Conservation (phyloP, 2,329 filamentous ascomycete genomes). For the Pseudocercospora fijiensis region DNA sequence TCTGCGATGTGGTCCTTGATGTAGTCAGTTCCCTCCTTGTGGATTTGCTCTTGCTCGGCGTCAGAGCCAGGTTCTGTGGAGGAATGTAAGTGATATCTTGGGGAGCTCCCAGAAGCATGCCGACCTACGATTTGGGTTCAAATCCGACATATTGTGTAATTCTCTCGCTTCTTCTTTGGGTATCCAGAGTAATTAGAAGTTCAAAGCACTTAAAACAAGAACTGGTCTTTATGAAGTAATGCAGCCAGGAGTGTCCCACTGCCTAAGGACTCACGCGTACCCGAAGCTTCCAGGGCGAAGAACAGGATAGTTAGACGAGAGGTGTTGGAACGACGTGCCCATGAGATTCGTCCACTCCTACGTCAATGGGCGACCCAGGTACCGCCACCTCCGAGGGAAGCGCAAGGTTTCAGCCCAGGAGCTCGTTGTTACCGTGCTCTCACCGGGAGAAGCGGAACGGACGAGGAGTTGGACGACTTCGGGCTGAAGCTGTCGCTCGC, state of each 20-base stretch:
- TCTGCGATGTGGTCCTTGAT: conserved; percentile 21
- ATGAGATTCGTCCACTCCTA: background rate
- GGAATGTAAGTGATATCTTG: background rate
- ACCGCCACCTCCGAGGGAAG: background rate
- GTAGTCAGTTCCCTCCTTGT: conserved; percentile 28
- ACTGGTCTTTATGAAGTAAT: background rate
- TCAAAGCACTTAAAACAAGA: background rate
- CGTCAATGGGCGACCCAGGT: background rate
- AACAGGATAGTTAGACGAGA: conserved; percentile 11
- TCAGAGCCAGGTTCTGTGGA: background rate
- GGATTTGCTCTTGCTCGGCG: conserved; percentile 14
- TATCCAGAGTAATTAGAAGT: background rate
- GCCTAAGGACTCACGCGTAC: conserved; percentile 11
- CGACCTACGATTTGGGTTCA: background rate
- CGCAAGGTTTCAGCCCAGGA: background rate
- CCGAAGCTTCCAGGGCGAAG: conserved; percentile 6
- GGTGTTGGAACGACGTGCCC: background rate
- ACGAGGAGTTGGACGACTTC: background rate
- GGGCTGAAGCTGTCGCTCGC: background rate
- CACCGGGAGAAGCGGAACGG: background rate
- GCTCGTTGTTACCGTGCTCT: background rate
- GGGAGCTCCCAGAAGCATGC: background rate
- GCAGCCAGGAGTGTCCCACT: background rate
- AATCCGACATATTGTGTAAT: background rate
- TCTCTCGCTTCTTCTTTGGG: background rate